Evolutionary conservation across 176 grass and related monocot genomes (phyloP).

Genomic region (Triticum timopheevii): DNA sequence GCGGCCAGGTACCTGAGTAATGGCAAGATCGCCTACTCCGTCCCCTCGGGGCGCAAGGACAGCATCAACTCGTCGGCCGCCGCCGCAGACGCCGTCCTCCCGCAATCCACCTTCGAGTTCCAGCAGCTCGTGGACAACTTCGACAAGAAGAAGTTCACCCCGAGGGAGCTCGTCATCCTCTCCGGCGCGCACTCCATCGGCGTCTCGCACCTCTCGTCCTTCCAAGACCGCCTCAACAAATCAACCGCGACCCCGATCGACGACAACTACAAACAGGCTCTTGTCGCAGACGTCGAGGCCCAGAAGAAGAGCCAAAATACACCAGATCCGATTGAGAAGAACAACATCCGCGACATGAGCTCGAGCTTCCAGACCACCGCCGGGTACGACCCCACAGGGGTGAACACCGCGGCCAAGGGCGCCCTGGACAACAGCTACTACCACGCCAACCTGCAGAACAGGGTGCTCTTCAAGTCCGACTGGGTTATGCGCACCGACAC

Average conservation of each 20-base stretch:
- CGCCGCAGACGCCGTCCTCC: constrained; percentile 31
- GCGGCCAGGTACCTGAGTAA: constrained; percentile 18
- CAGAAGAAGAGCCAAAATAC: neutral
- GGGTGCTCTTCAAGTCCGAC: constrained; percentile 33
- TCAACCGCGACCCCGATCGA: neutral
- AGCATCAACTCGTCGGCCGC: constrained; percentile 9
- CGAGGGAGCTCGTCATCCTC: constrained; percentile 41
- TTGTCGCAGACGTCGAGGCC: neutral
- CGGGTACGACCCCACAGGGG: neutral
- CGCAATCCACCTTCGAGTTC: constrained; percentile 5
- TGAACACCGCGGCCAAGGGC: neutral
- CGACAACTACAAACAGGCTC: neutral
- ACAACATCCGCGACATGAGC: neutral
- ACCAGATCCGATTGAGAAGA: neutral
- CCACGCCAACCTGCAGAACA: neutral
- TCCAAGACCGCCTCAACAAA: constrained; percentile 27
- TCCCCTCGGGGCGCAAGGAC: constrained; percentile 37
- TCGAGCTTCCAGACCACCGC: neutral
- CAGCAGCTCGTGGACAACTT: constrained; percentile 8
- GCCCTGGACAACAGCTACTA: constrained; percentile 29
- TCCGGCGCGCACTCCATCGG: constrained; percentile 50
- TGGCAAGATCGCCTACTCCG: neutral
- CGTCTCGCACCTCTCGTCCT: constrained; percentile 26
- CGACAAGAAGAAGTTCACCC: neutral
- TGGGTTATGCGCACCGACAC: neutral